A percentile compares a stretch with the other conserved stretches of the same genome.
phyloP scores from a whole-genome alignment of 2,329 filamentous ascomycete genomes.

The Trichophyton benhamiae region DNA sequence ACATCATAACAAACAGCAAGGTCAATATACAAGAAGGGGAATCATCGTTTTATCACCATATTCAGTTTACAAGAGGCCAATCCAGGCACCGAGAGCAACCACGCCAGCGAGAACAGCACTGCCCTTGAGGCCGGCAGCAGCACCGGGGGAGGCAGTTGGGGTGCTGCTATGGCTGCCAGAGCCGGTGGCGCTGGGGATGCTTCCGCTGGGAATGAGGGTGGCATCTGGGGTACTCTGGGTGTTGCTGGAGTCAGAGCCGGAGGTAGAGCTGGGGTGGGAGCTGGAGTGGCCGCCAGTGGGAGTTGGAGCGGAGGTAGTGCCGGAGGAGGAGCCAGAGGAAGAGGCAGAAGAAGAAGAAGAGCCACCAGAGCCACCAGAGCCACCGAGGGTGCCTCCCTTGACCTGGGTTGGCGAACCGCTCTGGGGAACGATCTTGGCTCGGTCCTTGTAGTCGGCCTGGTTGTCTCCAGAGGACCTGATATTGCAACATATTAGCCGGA shows the following conservation, averaged over 20 bases:
- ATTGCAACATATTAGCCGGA: not conserved
- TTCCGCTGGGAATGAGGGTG: not conserved
- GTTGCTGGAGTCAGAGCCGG: not conserved
- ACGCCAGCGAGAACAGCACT: not conserved
- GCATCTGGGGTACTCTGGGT: not conserved
- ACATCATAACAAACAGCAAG: not conserved
- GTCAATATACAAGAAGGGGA: not conserved
- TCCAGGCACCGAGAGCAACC: not conserved
- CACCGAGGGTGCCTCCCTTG: slow-evolving; percentile 7
- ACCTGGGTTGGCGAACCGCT: slow-evolving; percentile 7
- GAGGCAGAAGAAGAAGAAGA: not conserved
- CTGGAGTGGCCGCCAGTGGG: not conserved
- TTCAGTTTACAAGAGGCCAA: not conserved
- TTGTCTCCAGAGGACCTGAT: slow-evolving; percentile 7
- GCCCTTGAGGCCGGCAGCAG: slow-evolving; percentile 1
- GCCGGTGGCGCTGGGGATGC: not conserved
- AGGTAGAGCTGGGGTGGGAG: not conserved
- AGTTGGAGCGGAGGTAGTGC: not conserved
- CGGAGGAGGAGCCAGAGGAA: not conserved
- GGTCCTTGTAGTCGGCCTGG: slow-evolving; percentile 7
- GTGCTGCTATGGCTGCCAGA: not conserved
- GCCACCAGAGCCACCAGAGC: slow-evolving; percentile 3
- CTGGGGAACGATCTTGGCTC: not conserved
- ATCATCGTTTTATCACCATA: not conserved
- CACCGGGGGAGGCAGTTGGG: not conserved